phyloP scores from a whole-genome alignment of 345 rosid genomes.

The Euphorbia pulcherrima region DNA sequence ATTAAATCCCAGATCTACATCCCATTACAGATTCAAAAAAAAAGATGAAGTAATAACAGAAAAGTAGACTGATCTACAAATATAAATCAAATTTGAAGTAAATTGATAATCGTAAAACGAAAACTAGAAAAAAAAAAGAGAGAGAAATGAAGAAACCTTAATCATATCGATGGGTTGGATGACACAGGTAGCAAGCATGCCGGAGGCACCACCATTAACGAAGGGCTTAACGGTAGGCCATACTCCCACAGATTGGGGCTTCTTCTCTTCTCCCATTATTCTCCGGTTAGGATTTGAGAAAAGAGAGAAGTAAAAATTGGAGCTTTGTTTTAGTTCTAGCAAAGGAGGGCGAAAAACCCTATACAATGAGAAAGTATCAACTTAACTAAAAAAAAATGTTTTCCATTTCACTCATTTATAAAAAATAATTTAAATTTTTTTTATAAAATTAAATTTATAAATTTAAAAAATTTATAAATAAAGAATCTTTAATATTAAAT shows the following conservation, averaged over 20 bases:
- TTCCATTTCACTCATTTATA: too few species aligned
- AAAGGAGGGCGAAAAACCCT: constrained; percentile 5
- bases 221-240: constrained; percentile 92
- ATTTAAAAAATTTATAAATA: too few species aligned
- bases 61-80: constrained; percentile 1
- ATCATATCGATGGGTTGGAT: constrained; percentile 97
- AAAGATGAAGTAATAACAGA: not conserved
- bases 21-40: constrained; percentile 11
- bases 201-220: constrained; percentile 91
- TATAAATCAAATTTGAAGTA: not conserved
- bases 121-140: too few species aligned
- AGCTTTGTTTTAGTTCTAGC: not conserved
- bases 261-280: constrained; percentile 59
- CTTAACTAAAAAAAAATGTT: too few species aligned
- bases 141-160: constrained; percentile 47
- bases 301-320: not conserved
- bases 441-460: too few species aligned
- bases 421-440: too few species aligned
- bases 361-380: not conserved
- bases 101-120: not conserved
- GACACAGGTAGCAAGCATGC: constrained; percentile 98
- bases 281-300: not conserved
- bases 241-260: constrained; percentile 45
- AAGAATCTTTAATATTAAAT: too few species aligned
- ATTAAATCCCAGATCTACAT: constrained; percentile 41